A percentile compares a stretch with the other conserved stretches of the same genome.
Conservation (phyloP, 1,284 basidiomycete genomes). For the Abortiporus biennis region DNA sequence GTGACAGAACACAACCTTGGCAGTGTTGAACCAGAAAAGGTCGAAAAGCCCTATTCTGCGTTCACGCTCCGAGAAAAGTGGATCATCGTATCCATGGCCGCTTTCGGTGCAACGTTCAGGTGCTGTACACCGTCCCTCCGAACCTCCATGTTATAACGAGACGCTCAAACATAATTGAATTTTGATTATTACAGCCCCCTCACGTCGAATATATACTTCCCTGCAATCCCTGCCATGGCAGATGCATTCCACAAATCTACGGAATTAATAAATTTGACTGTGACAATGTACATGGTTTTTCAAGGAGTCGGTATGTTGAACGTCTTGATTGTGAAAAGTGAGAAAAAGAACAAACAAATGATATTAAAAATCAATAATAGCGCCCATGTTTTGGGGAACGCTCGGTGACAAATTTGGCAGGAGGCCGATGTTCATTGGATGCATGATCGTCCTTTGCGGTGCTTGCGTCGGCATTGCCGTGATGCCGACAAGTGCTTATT, state of each 20-base stretch:
- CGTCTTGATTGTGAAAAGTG: not conserved
- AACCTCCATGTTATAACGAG: not conserved
- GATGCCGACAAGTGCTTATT: conserved; percentile 38
- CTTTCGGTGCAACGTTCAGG: conserved; percentile 61
- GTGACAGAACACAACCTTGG: no score
- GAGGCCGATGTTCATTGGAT: conserved; percentile 37
- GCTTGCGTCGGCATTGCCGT: conserved; percentile 43
- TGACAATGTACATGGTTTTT: conserved; percentile 74
- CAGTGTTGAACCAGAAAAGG: not conserved
- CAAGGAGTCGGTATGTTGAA: conserved; percentile 59
- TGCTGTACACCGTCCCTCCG: conserved; percentile 15
- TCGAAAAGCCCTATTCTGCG: conserved; percentile 43
- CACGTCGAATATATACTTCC: conserved; percentile 73
- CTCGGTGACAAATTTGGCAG: conserved; percentile 40
- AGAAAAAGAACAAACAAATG: no score
- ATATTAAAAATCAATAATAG: conserved; percentile 15
- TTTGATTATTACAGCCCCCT: conserved; percentile 42
- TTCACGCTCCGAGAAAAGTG: conserved; percentile 58
- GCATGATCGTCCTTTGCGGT: conserved; percentile 31
- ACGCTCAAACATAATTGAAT: not conserved
- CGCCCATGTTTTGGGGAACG: conserved; percentile 40
- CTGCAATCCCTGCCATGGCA: conserved; percentile 66
- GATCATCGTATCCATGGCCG: conserved; percentile 54
- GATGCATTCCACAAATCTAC: conserved; percentile 54
- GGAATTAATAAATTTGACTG: conserved; percentile 70